phyloP scores from a whole-genome alignment of 495 filamentous ascomycete genomes.

The Penicillium crystallinum region DNA sequence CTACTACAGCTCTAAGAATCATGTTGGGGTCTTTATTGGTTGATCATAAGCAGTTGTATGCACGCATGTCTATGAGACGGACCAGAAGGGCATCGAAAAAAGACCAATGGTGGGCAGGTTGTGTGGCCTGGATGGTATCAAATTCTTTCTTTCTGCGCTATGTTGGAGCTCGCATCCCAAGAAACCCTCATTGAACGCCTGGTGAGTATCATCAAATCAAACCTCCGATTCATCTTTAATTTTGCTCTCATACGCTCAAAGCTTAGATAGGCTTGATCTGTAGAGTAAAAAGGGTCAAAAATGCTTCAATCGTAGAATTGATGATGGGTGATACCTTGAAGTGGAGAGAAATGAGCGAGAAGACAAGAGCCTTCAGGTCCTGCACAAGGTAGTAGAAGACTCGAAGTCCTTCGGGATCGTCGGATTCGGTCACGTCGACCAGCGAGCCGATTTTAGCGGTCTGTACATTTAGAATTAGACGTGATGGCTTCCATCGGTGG shows the following conservation, averaged over 20 bases:
- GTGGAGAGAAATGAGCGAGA: conserved; percentile 92
- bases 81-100: neutral
- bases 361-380: conserved; percentile 94
- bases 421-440: conserved; percentile 92
- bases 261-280: conserved; percentile 78
- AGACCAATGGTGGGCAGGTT: neutral
- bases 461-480: conserved; percentile 38
- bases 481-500: neutral
- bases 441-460: conserved; percentile 98
- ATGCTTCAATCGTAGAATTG: neutral
- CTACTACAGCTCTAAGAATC: too few relatives aligned
- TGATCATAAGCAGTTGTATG: neutral
- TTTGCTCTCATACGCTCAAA: neutral
- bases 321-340: conserved; percentile 67
- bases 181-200: conserved; percentile 21
- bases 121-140: conserved; percentile 4
- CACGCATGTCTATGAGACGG: neutral
- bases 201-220: conserved; percentile 20
- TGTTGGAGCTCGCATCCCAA: neutral
- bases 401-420: conserved; percentile 90
- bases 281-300: neutral
- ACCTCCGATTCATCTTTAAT: conserved; percentile 3
- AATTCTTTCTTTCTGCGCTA: neutral
- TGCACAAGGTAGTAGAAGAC: conserved; percentile 99
- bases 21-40: neutral